Evolutionary conservation across 768 basidiomycete species (phyloP).

Genomic region (Strobilomyces confusus): DNA sequence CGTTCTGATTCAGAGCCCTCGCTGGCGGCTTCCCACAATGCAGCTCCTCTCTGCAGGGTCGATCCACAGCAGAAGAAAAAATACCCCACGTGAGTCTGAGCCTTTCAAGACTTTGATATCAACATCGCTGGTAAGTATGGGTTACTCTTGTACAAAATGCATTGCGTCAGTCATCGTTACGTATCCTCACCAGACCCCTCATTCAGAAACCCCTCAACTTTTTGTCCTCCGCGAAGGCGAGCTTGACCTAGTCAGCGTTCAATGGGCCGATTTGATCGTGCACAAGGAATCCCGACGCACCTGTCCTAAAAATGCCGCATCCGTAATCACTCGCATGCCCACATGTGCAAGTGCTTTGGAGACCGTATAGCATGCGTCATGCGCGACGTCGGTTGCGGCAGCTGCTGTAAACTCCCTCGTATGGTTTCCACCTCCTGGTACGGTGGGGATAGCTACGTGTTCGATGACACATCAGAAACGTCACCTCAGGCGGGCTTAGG

Average conservation of each 20-base stretch:
- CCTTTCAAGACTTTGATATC: neutral
- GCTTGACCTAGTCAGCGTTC: conserved; percentile 38
- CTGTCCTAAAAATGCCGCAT: conserved; percentile 57
- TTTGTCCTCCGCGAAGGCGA: conserved; percentile 47
- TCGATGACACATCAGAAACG: neutral
- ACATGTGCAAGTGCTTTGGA: conserved; percentile 69
- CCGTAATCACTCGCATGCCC: conserved; percentile 66
- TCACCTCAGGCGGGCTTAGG: neutral
- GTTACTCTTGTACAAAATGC: neutral
- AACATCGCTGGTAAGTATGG: neutral
- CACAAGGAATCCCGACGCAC: conserved; percentile 32
- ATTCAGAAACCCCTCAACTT: conserved; percentile 8
- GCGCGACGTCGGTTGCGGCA: conserved; percentile 57
- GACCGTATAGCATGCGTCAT: conserved; percentile 62
- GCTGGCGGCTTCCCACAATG: neutral
- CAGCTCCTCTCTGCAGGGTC: neutral
- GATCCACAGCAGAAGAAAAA: neutral
- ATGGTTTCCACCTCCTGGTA: conserved; percentile 71
- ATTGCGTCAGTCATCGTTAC: neutral
- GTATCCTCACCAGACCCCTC: neutral
- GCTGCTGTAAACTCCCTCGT: conserved; percentile 64
- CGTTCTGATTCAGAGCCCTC: neutral
- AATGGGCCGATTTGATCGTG: neutral
- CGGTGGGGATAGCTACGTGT: conserved; percentile 67
- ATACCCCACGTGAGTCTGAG: neutral